Conservation (phyloP, 2,329 filamentous ascomycete species). For the Cytospora piceae region DNA sequence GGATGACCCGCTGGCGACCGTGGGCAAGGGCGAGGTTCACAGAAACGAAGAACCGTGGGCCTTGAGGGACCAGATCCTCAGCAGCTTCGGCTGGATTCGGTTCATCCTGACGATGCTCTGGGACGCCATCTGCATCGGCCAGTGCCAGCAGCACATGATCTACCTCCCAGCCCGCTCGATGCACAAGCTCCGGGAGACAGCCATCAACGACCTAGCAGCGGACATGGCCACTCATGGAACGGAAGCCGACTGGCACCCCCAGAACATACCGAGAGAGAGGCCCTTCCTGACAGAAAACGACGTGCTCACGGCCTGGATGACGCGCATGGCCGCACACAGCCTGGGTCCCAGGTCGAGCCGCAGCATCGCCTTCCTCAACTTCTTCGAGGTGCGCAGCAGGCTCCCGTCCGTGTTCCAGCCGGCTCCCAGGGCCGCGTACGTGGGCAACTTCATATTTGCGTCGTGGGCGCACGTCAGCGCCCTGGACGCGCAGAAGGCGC, state of each 20-base stretch:
- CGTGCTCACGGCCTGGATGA: slow-evolving; percentile 48
- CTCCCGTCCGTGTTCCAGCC: slow-evolving; percentile 39
- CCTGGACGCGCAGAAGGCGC: slow-evolving; percentile 11
- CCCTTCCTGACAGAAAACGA: slow-evolving; percentile 53
- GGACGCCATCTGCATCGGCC: slow-evolving; percentile 39
- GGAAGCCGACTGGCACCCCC: slow-evolving; percentile 28
- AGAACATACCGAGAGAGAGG: slow-evolving; percentile 12
- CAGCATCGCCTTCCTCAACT: slow-evolving; percentile 44
- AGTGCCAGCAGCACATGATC: slow-evolving; percentile 43
- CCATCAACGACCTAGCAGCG: slow-evolving; percentile 37
- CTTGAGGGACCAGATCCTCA: slow-evolving; percentile 36
- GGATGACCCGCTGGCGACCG: slow-evolving; percentile 42
- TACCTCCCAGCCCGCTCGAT: slow-evolving; percentile 44
- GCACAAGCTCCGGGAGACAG: slow-evolving; percentile 37
- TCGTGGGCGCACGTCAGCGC: slow-evolving; percentile 22
- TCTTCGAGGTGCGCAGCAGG: slow-evolving; percentile 43
- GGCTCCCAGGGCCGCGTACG: slow-evolving; percentile 33
- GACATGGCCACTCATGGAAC: slow-evolving; percentile 20
- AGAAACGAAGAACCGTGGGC: slow-evolving; percentile 37
- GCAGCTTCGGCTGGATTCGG: slow-evolving; percentile 36
- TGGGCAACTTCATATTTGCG: slow-evolving; percentile 32
- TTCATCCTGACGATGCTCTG: slow-evolving; percentile 43
- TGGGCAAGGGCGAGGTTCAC: slow-evolving; percentile 31
- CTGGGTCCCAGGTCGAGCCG: slow-evolving; percentile 34
- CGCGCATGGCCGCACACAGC: slow-evolving; percentile 37